Evolutionary conservation across 345 rosid species (phyloP), one percentile per base, ranked within the genome.

Genomic region (Populus tremula): DNA sequence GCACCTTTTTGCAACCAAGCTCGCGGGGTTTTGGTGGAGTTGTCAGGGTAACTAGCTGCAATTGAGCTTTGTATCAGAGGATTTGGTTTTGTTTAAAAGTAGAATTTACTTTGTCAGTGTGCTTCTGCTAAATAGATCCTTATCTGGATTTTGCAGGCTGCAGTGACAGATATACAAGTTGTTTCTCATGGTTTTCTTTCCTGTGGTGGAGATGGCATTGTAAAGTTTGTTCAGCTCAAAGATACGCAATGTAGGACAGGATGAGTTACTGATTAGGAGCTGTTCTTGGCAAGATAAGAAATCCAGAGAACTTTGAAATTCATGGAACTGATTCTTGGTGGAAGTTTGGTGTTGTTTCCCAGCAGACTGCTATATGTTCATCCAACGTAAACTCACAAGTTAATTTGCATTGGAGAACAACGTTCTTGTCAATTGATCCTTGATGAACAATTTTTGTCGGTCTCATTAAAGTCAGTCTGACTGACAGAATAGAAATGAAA

Each of bases 161-260:
- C 91, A 29, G 94, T 94, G 16, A 94, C 98, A 5, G 98, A 91
- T 69, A 89, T 94, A 74, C 93, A 89, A 88, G 90, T 94, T 75
- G 85, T 87, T 76, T 86, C 92, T 10, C 81, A 84, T 77, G 97
- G 98, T 66, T 94, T 93, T 83, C 88, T 94, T 64, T 78, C 91
- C 23, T 92, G 97, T 68, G 97, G 98, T 39, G 97, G 98, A 72
- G 98, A 92, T 82, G 97, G 98, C 64, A 78, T 87, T 49, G 94
- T 93, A 49, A 92, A 91, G 87, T 87, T 89, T 72, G 83, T 91
- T 71, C 84, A 85, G 80, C 75, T 92, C 75, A 77, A 81, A 62
- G 89, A 79, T 77, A 27, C 76, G 20, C 71, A 31, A 17, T 41
- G 17, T 29, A 53, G 39, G 49, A 69, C 17, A 47, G 23, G 39